Percentiles rank a stretch among this genome's conserved stretches.
phyloP scores from a whole-genome alignment of 495 filamentous ascomycete genomes.

The Neurospora sp. region DNA sequence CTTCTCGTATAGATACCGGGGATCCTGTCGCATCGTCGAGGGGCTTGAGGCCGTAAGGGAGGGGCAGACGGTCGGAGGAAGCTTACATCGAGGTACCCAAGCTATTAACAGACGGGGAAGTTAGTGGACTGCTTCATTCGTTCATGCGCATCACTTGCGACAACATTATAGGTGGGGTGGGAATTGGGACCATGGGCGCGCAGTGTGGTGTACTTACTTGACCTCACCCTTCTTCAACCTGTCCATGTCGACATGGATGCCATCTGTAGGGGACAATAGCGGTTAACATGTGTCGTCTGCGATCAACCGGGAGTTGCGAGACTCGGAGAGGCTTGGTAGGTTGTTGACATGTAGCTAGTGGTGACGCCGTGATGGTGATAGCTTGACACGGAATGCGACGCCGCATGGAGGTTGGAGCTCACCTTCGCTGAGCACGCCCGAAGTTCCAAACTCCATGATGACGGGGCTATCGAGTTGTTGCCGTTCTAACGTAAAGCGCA shows the following conservation, averaged over 20 bases:
- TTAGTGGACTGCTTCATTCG: constrained; percentile 7
- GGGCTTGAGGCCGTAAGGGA: neutral
- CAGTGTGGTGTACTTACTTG: constrained; percentile 54
- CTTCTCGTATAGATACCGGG: neutral
- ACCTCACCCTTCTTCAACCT: constrained; percentile 45
- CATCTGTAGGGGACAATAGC: constrained; percentile 53
- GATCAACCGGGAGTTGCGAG: constrained; percentile 2
- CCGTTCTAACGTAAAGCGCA: neutral
- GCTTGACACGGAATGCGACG: neutral
- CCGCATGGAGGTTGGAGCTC: constrained; percentile 2
- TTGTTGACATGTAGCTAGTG: neutral
- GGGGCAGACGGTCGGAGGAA: constrained; percentile 4
- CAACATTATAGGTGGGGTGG: neutral
- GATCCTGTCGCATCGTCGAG: constrained; percentile 3
- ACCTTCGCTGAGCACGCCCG: constrained; percentile 69
- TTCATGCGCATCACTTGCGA: neutral
- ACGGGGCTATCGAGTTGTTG: constrained; percentile 5
- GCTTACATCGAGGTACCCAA: constrained; percentile 96
- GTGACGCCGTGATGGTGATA: neutral
- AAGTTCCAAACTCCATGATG: constrained; percentile 49
- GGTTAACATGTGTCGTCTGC: neutral
- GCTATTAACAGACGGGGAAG: constrained; percentile 32
- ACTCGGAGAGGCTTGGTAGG: neutral
- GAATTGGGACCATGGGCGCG: neutral
- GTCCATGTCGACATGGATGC: constrained; percentile 97